Evolutionary conservation across 345 rosid species (phyloP), one percentile per base, ranked within the genome.

Genomic region (Populus euphratica): DNA sequence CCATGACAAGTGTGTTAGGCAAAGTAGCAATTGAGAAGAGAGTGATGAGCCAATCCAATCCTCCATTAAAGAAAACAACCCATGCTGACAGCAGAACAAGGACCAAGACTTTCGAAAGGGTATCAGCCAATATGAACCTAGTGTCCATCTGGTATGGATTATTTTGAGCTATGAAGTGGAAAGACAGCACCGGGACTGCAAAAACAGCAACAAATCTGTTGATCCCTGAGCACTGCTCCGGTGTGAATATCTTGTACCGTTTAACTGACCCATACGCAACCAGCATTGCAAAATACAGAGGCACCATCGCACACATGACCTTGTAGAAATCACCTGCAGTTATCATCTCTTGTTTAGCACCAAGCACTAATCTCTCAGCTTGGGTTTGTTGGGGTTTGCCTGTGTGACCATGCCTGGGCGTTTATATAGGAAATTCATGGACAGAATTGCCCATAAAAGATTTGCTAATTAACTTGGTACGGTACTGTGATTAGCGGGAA

Each of bases 1-100:
- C 91, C 89, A 86, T 88, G 54, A 88, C 91, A 5, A 88, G 85
- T 3, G 91, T 88, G 77, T 88, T 88, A 6, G 91, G 91, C 81
- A 88, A 72, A 41, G 88, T 85, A 7, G 89, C 74, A 1, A 86
- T 72, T 1, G 89, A 88, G 77, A 88, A 88, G 47, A 86, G 81
- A 68, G 89, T 88, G 79, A 88, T 88, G 29, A 85, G 81, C 91
- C 91, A 88, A 67, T 86, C 89, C 23, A 86, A 72, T 12, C 85
- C 78, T 17, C 88, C 87, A 2, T 72, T 38, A 73, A 76, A 81
- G 74, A 80, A 76, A 72, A 79, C 1, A 1, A 83, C 77, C 86
- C 88, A 83, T 2, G 62, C 25, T 0, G 83, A 80, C 64, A 83
- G 85, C 69, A 76, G 44, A 36, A 74, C 70, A 14, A 88, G 85